phyloP scores from a whole-genome alignment of 495 filamentous ascomycete species.

The Aspergillus avenaceus region DNA sequence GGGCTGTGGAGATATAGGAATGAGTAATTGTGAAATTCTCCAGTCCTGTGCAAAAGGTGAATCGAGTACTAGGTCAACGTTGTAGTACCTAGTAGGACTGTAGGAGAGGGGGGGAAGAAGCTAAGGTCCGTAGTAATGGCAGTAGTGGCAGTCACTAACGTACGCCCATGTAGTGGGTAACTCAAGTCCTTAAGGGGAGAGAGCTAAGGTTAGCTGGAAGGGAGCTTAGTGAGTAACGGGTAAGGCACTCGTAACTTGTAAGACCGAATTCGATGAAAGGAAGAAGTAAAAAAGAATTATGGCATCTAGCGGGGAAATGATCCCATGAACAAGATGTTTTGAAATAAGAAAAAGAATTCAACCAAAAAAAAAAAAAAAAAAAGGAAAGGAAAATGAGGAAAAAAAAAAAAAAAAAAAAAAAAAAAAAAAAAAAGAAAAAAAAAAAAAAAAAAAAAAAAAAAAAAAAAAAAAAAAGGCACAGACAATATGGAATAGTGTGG shows the following conservation, averaged over 20 bases:
- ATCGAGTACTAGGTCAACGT: not conserved
- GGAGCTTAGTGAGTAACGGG: not conserved
- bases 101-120: not conserved
- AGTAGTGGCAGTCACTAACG: not conserved
- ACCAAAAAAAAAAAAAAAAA: constrained; percentile 4
- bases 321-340: too few species aligned
- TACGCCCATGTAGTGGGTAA: not conserved
- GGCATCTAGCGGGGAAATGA: too few species aligned
- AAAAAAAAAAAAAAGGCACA: not conserved
- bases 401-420: not conserved
- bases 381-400: constrained; percentile 7
- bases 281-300: not conserved
- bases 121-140: not conserved
- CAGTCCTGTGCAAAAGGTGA: not conserved
- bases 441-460: not conserved
- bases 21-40: not conserved
- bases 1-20: not conserved
- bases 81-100: too few species aligned
- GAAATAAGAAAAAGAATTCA: too few species aligned
- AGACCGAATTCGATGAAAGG: constrained; percentile 1
- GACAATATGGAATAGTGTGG: not conserved
- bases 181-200: not conserved
- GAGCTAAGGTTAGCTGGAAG: too few species aligned
- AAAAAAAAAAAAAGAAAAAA: not conserved
- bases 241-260: not conserved